Evolutionary conservation across 2,329 filamentous ascomycete species (phyloP), one percentile per base, ranked within the genome.

Genomic region (Periconia sp.): DNA sequence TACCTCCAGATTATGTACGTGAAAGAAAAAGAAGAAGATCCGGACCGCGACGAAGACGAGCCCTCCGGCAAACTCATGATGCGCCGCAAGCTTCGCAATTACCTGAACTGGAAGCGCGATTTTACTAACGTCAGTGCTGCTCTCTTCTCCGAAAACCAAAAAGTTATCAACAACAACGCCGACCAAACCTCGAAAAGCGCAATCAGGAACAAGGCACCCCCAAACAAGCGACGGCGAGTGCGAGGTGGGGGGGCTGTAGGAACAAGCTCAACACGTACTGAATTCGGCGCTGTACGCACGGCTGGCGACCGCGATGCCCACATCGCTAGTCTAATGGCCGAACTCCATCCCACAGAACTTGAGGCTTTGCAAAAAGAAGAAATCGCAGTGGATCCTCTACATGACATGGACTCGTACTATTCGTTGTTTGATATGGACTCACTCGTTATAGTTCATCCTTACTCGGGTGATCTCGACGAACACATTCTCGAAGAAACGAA

Each of bases 381-480:
- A 54, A 81, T 95, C 20, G 80, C 86, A 2, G 79, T 85, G 6
- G 94, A 97, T 72, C 88, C 91, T 1, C 80, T 97, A 8, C 89
- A 96, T 45, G 84, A 96, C 68, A 93, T 94, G 89, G 92, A 97
- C 59, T 88, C 93, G 61, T 94, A 88, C 75, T 97, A 92, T 70
- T 85, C 94, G 71, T 81, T 97, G 31, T 96, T 93, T 71, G 90
- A 96, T 50, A 94, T 95, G 86, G 84, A 91, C 62, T 90, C 96
- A 61, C 79, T 97, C 18, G 82, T 97, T 13, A 85, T 96, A 41
- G 82, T 97, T 17, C 94, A 97, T 71, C 89, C 94, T 1, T 99
- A 96, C 71, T 92, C 96, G 55, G 92, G 92, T 11, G 94, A 97
- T 70, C 89, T 93, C 78, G 94, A 99, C 71, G 94, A 97, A 70